These are phyloP conservation scores for Thinopyrum obtusiflorum DNA, from an alignment of 202 grass and related monocot genomes.

Conservation along the genomic window DNA sequence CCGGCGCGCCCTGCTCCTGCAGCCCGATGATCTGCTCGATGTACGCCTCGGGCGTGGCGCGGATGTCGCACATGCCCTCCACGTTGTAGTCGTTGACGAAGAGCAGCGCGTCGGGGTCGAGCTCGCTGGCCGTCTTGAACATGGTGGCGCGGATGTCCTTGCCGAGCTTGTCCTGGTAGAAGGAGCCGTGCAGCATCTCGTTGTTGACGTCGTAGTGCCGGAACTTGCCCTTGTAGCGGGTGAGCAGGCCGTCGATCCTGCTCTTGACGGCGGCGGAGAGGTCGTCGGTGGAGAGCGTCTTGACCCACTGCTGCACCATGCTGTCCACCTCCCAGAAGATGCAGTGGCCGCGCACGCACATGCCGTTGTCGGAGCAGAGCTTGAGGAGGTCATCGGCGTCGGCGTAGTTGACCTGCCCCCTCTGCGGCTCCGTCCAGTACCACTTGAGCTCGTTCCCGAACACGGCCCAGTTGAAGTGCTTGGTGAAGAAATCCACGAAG, in stretches of 20 bases:
- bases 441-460: conserved; percentile 98
- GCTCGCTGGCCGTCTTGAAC: conserved; percentile 59
- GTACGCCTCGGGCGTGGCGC: conserved; percentile 58
- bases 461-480: conserved; percentile 87
- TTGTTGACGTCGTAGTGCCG: conserved; percentile 89
- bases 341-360: conserved; percentile 70
- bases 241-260: conserved; percentile 58
- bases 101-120: conserved; percentile 66
- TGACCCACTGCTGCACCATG: conserved; percentile 72
- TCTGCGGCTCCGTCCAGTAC: conserved; percentile 89
- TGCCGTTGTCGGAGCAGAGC: conserved; percentile 66
- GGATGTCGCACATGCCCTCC: conserved; percentile 55
- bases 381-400: conserved; percentile 87
- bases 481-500: conserved; percentile 75
- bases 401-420: conserved; percentile 56
- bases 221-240: conserved; percentile 80
- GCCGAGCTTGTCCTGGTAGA: conserved; percentile 83
- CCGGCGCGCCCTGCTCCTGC: conserved; percentile 70
- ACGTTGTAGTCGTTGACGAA: conserved; percentile 98
- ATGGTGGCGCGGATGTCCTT: conserved; percentile 57
- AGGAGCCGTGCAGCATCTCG: conserved; percentile 93
- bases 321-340: conserved; percentile 92
- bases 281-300: conserved; percentile 47
- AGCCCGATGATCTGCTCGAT: conserved; percentile 71
- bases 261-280: conserved; percentile 50